These are phyloP conservation scores for Rhexocercosporidium sp. DNA, from an alignment of 2,329 filamentous ascomycete species.

Conservation along the genomic window DNA sequence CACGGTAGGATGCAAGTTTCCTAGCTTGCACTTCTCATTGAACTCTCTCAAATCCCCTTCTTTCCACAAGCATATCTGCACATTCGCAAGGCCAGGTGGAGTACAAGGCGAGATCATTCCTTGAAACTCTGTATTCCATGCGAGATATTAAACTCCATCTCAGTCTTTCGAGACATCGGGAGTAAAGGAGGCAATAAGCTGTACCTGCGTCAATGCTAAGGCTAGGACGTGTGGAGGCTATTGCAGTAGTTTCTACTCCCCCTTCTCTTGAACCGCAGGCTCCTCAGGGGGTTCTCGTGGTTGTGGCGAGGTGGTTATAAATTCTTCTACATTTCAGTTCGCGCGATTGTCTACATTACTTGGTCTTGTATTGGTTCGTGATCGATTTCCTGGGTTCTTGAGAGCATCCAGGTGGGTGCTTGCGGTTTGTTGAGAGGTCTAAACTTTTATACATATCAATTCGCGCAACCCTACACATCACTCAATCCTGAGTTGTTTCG, in stretches of 20 bases:
- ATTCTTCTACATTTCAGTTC: constrained; percentile 26
- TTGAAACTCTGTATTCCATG: constrained; percentile 79
- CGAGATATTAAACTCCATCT: constrained; percentile 58
- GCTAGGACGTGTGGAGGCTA: constrained; percentile 33
- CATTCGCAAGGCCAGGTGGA: constrained; percentile 75
- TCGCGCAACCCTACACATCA: too few species aligned
- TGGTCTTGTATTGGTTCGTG: neutral
- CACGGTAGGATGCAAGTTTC: constrained; percentile 6
- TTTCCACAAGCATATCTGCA: neutral
- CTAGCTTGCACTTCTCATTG: neutral
- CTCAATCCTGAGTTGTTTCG: too few species aligned
- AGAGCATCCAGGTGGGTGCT: too few species aligned
- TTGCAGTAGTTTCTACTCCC: constrained; percentile 30
- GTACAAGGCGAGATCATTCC: constrained; percentile 77
- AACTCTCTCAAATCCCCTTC: neutral
- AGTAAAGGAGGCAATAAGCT: constrained; percentile 25
- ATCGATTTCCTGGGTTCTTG: neutral
- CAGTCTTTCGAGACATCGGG: neutral
- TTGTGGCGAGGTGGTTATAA: constrained; percentile 26
- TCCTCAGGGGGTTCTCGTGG: neutral
- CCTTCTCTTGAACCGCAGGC: constrained; percentile 4
- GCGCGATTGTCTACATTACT: neutral
- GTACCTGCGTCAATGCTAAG: constrained; percentile 32
- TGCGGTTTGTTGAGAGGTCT: too few species aligned
- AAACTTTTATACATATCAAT: too few species aligned